Conservation (phyloP, 208 protist species). For the Herpetomonas tarakana region DNA sequence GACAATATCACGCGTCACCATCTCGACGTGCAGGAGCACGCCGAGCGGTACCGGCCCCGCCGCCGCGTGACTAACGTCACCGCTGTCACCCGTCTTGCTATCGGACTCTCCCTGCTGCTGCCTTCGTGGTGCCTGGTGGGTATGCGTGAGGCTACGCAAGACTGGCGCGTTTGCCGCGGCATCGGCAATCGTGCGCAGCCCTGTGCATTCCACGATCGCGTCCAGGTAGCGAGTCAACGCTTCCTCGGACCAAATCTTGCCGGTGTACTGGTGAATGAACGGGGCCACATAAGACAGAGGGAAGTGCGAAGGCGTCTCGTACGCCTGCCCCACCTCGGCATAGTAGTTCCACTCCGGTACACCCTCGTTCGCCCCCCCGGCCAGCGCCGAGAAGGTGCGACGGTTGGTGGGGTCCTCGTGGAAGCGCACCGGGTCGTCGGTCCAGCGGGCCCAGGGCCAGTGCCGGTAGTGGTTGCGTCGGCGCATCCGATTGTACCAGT, state of each 20-base stretch:
- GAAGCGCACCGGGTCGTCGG: constrained; percentile 65
- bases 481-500: constrained; percentile 77
- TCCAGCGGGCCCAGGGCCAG: constrained; percentile 75
- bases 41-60: constrained; percentile 39
- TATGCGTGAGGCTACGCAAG: constrained; percentile 23
- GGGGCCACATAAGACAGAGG: constrained; percentile 57
- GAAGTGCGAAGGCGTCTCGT: constrained; percentile 61
- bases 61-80: constrained; percentile 13
- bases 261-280: constrained; percentile 78
- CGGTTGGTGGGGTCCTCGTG: constrained; percentile 42
- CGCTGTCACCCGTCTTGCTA: neutral
- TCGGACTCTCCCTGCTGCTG: constrained; percentile 6
- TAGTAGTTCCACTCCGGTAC: constrained; percentile 79
- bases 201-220: constrained; percentile 36
- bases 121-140: too few species aligned
- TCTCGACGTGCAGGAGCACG: constrained; percentile 56
- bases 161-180: constrained; percentile 15
- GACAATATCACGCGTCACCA: constrained; percentile 54
- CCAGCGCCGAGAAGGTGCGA: constrained; percentile 43
- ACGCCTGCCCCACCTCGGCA: constrained; percentile 61
- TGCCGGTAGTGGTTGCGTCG: constrained; percentile 62
- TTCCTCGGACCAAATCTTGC: constrained; percentile 45
- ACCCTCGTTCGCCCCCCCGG: constrained; percentile 37
- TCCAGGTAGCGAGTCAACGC: constrained; percentile 45
- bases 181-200: constrained; percentile 46